Evolutionary conservation across 2,329 filamentous ascomycete species (phyloP), one percentile per base, ranked within the genome.

Genomic region (Fusarium sp.): DNA sequence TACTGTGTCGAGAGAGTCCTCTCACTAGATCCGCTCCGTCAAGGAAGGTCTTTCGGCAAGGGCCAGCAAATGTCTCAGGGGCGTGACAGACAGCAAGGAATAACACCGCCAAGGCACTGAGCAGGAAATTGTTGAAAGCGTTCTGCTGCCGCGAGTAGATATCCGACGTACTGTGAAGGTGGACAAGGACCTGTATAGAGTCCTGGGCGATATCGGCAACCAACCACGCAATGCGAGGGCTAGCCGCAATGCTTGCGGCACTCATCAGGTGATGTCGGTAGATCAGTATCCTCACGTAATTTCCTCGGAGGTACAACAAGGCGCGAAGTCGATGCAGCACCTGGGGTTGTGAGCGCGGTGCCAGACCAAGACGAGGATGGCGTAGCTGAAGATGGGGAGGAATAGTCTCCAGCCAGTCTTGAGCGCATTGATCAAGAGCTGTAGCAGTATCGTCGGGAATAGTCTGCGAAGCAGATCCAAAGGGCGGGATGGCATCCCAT

Each of bases 331-430:
- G 83, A 57, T 84, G 85, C 3, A 84, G 76, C 5, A 83, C 81
- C 11, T 81, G 81, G 0, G 83, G 82, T 16, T 83, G 82, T 2
- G 79, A 75, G 3, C 74, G 70, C 0, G 80, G 76, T 1, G 81
- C 77, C 6, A 79, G 75, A 6, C 84, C 82, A 23, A 85, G 80
- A 3, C 83, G 81, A 0, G 82, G 82, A 60, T 84, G 82, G 0
- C 82, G 80, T 1, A 85, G 74, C 25, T 77, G 79, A 0, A 88
- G 77, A 23, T 87, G 82, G 0, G 77, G 70, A 0, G 86, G 86
- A 18, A 88, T 87, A 0, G 84, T 85, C 5, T 84, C 82, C 6
- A 87, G 78, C 86, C 86, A 87, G 60, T 85, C 81, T 68, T 84
- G 83, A 0, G 86, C 84, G 66, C 83, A 81, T 6, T 83, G 76